phyloP scores from a whole-genome alignment of 345 rosid species.

The Salix exigua region DNA sequence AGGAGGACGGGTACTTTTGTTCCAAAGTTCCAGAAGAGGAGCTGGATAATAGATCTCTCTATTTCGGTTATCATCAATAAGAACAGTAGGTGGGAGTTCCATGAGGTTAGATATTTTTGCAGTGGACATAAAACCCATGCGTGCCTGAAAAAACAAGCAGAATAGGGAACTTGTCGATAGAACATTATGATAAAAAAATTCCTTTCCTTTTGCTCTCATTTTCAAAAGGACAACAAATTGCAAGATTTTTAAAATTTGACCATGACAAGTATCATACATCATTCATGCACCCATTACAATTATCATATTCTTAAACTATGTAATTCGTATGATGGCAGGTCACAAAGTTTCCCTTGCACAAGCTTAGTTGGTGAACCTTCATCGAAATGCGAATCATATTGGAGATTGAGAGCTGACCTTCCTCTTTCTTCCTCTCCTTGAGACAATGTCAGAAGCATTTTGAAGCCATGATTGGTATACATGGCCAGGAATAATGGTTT shows the following conservation, averaged over 20 bases:
- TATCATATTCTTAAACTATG: neutral
- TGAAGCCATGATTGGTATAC: slow-evolving; percentile 76
- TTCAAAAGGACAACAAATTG: neutral
- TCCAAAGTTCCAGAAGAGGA: slow-evolving; percentile 64
- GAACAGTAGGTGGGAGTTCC: slow-evolving; percentile 63
- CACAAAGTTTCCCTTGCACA: neutral
- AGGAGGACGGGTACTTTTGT: slow-evolving; percentile 43
- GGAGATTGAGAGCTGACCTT: slow-evolving; percentile 39
- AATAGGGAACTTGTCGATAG: neutral
- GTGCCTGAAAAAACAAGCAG: slow-evolving; percentile 34
- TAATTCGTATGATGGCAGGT: neutral
- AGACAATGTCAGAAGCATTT: slow-evolving; percentile 51
- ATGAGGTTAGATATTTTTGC: slow-evolving; percentile 50
- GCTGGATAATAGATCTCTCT: slow-evolving; percentile 53
- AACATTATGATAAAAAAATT: neutral
- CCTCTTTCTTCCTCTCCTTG: slow-evolving; percentile 51
- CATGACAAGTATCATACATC: neutral
- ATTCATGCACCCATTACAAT: neutral
- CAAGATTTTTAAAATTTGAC: neutral
- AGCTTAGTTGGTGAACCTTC: neutral
- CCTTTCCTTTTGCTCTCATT: neutral
- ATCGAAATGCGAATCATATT: neutral
- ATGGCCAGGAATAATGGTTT: slow-evolving; percentile 58
- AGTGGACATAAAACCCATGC: slow-evolving; percentile 23
- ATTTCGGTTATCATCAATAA: slow-evolving; percentile 42